phyloP scores from a whole-genome alignment of 176 grass and related monocot species.

The Miscanthus lutarioriparius region DNA sequence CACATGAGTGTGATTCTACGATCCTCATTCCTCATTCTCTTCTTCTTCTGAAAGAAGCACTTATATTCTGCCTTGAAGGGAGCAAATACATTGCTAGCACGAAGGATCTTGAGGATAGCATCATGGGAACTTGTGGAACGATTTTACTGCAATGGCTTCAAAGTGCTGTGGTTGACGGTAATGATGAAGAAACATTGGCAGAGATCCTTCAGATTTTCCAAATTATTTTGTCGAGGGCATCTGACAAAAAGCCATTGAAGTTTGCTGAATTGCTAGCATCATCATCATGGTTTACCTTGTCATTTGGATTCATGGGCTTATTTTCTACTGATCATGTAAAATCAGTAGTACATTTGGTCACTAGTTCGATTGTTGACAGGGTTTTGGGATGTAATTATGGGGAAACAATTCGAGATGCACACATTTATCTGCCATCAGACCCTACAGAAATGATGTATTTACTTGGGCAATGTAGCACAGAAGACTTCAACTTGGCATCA shows the following conservation, averaged over 20 bases:
- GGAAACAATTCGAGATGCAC: slow-evolving; percentile 78
- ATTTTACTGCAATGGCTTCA: slow-evolving; percentile 72
- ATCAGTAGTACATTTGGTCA: slow-evolving; percentile 72
- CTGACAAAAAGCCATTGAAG: slow-evolving; percentile 36
- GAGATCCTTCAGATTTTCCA: slow-evolving; percentile 84
- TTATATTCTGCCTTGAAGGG: slow-evolving; percentile 61
- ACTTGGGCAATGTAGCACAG: slow-evolving; percentile 64
- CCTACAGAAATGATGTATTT: slow-evolving; percentile 81
- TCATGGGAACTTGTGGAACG: slow-evolving; percentile 69
- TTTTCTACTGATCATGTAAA: slow-evolving; percentile 81
- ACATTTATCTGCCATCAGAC: slow-evolving; percentile 69
- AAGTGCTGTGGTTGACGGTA: slow-evolving; percentile 56
- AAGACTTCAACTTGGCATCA: slow-evolving; percentile 79
- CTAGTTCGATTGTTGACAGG: slow-evolving; percentile 65
- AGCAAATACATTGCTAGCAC: slow-evolving; percentile 37
- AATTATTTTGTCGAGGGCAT: slow-evolving; percentile 70
- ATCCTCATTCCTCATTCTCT: slow-evolving; percentile 63
- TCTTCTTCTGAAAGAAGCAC: slow-evolving; percentile 76
- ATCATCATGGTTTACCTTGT: slow-evolving; percentile 87
- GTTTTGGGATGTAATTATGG: slow-evolving; percentile 71
- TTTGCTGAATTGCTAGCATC: slow-evolving; percentile 68
- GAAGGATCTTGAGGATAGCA: slow-evolving; percentile 59
- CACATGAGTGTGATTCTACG: slow-evolving; percentile 38
- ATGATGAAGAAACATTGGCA: slow-evolving; percentile 65
- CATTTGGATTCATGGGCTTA: slow-evolving; percentile 83